Conservation (phyloP, 2,329 filamentous ascomycete species). For the Triangularia setosa region DNA sequence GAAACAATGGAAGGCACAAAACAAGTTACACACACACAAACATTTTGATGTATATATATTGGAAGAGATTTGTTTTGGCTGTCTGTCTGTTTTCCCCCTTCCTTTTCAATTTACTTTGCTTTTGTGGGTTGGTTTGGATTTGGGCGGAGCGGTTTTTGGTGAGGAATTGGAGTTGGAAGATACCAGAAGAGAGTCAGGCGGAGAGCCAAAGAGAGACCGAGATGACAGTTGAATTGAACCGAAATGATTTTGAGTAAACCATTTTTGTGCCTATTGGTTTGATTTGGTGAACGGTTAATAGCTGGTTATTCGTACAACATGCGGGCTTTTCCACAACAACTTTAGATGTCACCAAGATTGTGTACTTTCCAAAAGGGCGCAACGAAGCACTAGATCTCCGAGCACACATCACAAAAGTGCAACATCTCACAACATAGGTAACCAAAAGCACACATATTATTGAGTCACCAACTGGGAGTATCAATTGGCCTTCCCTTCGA, state of each 20-base stretch:
- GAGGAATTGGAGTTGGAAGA: neutral
- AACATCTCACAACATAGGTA: too few relatives aligned
- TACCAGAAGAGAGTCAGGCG: neutral
- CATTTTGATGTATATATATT: constrained; percentile 6
- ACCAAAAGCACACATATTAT: too few relatives aligned
- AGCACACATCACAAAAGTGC: too few relatives aligned
- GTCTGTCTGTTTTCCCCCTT: neutral
- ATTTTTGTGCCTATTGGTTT: neutral
- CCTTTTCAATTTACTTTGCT: neutral
- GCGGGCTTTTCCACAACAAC: too few relatives aligned
- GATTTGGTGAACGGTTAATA: too few relatives aligned
- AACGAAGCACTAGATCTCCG: too few relatives aligned
- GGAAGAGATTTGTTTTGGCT: constrained; percentile 4
- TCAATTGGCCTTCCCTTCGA: too few relatives aligned
- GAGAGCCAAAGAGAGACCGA: neutral
- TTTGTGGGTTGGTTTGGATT: neutral
- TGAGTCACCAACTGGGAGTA: too few relatives aligned
- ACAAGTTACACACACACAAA: neutral
- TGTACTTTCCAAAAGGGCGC: too few relatives aligned
- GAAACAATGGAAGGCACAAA: constrained; percentile 4
- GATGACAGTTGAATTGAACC: constrained; percentile 1
- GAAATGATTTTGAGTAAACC: neutral
- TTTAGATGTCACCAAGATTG: too few relatives aligned
- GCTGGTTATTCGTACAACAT: too few relatives aligned
- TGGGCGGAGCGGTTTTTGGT: neutral